These are phyloP conservation scores for Firmiana major DNA, from an alignment of 345 rosid species.

Conservation along the genomic window DNA sequence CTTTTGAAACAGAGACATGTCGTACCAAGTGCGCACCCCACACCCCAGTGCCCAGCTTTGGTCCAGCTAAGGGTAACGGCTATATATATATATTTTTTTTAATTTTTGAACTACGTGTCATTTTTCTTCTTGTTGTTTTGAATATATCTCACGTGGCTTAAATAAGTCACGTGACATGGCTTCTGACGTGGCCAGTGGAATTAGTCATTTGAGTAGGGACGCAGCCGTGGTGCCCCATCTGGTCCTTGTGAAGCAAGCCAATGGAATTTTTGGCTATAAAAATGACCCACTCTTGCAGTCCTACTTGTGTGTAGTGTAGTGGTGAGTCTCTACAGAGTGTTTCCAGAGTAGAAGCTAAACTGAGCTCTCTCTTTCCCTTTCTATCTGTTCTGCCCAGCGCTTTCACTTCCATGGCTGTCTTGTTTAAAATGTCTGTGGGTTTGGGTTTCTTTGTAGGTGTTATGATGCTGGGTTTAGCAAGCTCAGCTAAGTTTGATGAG, in stretches of 20 bases:
- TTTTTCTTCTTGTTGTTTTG: conserved; percentile 25
- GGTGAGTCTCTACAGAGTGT: neutral
- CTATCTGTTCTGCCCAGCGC: neutral
- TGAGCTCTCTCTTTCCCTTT: neutral
- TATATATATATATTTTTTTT: conserved; percentile 34
- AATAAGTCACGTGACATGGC: conserved; percentile 14
- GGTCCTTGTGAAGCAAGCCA: conserved; percentile 29
- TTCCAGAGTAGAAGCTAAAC: conserved; percentile 12
- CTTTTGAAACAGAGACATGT: conserved; percentile 14
- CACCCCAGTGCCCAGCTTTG: conserved; percentile 30
- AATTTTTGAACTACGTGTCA: conserved; percentile 11
- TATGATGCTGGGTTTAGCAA: conserved; percentile 34
- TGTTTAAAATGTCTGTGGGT: conserved; percentile 14
- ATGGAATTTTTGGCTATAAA: conserved; percentile 39
- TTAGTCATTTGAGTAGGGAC: neutral
- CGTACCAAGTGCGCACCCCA: conserved; percentile 20
- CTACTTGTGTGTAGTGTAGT: neutral
- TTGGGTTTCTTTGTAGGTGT: conserved; percentile 35
- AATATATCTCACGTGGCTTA: conserved; percentile 37
- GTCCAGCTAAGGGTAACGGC: conserved; percentile 44
- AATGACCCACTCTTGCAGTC: neutral
- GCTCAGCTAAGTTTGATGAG: conserved; percentile 62
- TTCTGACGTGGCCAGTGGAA: neutral
- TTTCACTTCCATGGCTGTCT: conserved; percentile 25
- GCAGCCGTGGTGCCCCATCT: neutral